phyloP scores from a whole-genome alignment of 1,139 yeast genomes.

The Geotrichum restrictum region DNA sequence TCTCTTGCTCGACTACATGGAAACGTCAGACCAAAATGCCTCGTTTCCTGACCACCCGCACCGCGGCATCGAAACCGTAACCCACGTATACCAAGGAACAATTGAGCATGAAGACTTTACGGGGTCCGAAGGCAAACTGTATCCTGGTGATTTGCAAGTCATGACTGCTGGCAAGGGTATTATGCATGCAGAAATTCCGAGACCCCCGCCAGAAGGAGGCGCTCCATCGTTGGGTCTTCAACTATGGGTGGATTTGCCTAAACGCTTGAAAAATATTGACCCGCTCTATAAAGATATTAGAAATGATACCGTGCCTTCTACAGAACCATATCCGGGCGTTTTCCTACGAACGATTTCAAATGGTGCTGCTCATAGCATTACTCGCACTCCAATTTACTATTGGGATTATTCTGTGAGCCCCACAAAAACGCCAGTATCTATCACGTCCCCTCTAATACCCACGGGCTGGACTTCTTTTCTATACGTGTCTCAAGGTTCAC shows the following conservation, averaged over 20 bases:
- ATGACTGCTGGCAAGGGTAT: conserved; percentile 88
- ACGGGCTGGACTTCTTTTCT: conserved; percentile 60
- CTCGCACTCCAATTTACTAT: conserved; percentile 3
- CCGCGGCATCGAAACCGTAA: conserved; percentile 77
- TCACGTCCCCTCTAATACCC: conserved; percentile 39
- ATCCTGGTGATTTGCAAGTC: conserved; percentile 77
- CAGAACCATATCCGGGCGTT: conserved; percentile 60
- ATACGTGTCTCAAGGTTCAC: conserved; percentile 39
- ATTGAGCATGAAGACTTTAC: conserved; percentile 88
- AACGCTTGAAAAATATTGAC: conserved; percentile 55
- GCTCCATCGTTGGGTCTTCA: conserved; percentile 55
- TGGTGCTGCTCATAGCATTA: conserved; percentile 29
- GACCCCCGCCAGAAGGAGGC: conserved; percentile 2
- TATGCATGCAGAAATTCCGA: conserved; percentile 75
- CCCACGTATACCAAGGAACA: conserved; percentile 62
- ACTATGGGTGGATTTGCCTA: conserved; percentile 84
- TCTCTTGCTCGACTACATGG: conserved; percentile 72
- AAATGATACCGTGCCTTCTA: conserved; percentile 64
- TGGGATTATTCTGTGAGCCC: conserved; percentile 3
- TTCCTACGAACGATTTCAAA: conserved; percentile 6
- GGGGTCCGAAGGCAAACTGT: conserved; percentile 65
- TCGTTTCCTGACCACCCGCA: conserved; percentile 81
- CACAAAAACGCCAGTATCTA: not conserved
- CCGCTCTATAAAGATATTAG: conserved; percentile 77
- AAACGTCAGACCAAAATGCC: conserved; percentile 51